Evolutionary conservation across 1,139 yeast genomes (phyloP).

Genomic region (Debaryomyces nepalensis): DNA sequence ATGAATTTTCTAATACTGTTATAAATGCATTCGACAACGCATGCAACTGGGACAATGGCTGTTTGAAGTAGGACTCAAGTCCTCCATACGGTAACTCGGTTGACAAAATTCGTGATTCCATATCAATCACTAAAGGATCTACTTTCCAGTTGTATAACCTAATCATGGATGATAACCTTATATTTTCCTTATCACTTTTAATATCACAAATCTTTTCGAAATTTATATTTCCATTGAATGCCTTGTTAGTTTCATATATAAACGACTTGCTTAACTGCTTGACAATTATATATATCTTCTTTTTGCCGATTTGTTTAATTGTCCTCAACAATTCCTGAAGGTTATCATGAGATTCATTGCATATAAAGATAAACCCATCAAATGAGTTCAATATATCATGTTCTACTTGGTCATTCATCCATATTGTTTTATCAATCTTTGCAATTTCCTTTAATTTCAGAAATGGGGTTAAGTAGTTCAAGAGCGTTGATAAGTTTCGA

Average conservation of each 20-base stretch:
- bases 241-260: conserved; percentile 33
- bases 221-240: conserved; percentile 25
- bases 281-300: conserved; percentile 33
- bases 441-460: conserved; percentile 58
- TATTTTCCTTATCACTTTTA: conserved; percentile 13
- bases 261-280: conserved; percentile 36
- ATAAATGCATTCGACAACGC: conserved; percentile 32
- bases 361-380: conserved; percentile 44
- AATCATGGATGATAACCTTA: conserved; percentile 26
- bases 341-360: conserved; percentile 27
- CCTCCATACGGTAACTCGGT: conserved; percentile 27
- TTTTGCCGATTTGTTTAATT: conserved; percentile 18
- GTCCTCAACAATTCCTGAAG: conserved; percentile 14
- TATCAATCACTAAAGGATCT: conserved; percentile 27
- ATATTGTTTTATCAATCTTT: conserved; percentile 60
- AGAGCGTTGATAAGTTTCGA: conserved; percentile 52
- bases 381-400: conserved; percentile 24
- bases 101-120: conserved; percentile 31
- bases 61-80: conserved; percentile 34
- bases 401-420: conserved; percentile 49
- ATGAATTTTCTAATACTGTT: conserved; percentile 24
- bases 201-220: conserved; percentile 24
- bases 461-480: conserved; percentile 67
- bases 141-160: conserved; percentile 40
- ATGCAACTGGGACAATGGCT: conserved; percentile 41